These are phyloP conservation scores for Oryza brachyantha DNA, from an alignment of 176 grass and related monocot species.

Conservation along the genomic window DNA sequence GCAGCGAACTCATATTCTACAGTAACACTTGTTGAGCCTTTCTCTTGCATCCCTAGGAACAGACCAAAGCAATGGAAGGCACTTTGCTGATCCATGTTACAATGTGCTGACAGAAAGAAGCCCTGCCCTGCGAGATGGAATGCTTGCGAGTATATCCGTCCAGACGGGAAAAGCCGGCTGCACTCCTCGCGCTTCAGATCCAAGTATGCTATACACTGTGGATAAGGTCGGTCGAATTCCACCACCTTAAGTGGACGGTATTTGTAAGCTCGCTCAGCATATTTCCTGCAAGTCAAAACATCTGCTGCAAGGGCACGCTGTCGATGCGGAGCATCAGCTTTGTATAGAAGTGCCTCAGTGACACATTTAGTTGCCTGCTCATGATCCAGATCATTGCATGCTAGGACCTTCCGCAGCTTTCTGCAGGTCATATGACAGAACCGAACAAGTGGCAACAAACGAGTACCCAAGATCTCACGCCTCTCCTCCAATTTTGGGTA, in stretches of 20 bases:
- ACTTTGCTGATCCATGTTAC: slow-evolving; percentile 82
- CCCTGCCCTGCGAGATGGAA: slow-evolving; percentile 93
- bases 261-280: slow-evolving; percentile 84
- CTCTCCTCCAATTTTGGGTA: slow-evolving; percentile 83
- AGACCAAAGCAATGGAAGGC: slow-evolving; percentile 88
- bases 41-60: slow-evolving; percentile 97
- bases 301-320: slow-evolving; percentile 70
- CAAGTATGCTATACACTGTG: slow-evolving; percentile 87
- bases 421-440: slow-evolving; percentile 89
- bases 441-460: slow-evolving; percentile 60
- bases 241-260: slow-evolving; percentile 95
- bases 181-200: slow-evolving; percentile 91
- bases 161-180: slow-evolving; percentile 68
- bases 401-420: slow-evolving; percentile 83
- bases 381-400: slow-evolving; percentile 73
- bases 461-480: slow-evolving; percentile 70
- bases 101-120: slow-evolving; percentile 96
- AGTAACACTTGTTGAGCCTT: slow-evolving; percentile 82
- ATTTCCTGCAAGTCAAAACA: slow-evolving; percentile 45
- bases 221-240: slow-evolving; percentile 79
- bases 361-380: slow-evolving; percentile 68
- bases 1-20: slow-evolving; percentile 96
- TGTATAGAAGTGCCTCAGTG: slow-evolving; percentile 84
- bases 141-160: slow-evolving; percentile 86
- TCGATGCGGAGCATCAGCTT: slow-evolving; percentile 77